A percentile compares a stretch with the other conserved stretches of the same genome.
These are phyloP conservation scores for Didymellaceae sp. DNA, from an alignment of 2,329 filamentous ascomycete genomes.

Conservation along the genomic window DNA sequence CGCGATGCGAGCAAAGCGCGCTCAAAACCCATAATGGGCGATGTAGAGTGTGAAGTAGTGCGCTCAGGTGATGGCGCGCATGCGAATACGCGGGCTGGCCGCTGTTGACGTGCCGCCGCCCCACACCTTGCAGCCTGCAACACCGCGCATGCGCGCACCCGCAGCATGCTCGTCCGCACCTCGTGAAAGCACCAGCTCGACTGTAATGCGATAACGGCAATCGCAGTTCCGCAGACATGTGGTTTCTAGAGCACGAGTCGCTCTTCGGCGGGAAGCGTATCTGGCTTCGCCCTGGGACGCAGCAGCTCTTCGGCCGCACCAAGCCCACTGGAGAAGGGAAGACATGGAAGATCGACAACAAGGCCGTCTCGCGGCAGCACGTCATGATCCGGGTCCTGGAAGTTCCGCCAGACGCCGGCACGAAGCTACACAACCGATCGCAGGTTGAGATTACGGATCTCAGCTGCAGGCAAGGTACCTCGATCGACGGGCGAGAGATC, in stretches of 20 bases:
- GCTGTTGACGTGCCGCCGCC: constrained; percentile 8
- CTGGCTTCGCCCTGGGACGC: constrained; percentile 86
- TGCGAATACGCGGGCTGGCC: not conserved
- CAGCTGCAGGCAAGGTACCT: constrained; percentile 81
- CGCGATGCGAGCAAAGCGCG: too few species aligned
- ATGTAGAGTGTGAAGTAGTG: not conserved
- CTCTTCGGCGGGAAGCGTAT: constrained; percentile 68
- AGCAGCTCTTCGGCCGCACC: constrained; percentile 84
- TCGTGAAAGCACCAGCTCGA: not conserved
- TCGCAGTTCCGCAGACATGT: constrained; percentile 50
- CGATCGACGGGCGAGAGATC: constrained; percentile 71
- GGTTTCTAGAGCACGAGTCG: constrained; percentile 62
- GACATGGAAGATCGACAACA: constrained; percentile 71
- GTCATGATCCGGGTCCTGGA: constrained; percentile 74
- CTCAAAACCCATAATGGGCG: too few species aligned
- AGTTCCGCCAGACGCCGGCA: constrained; percentile 70
- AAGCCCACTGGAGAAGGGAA: constrained; percentile 56
- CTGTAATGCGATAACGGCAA: constrained; percentile 8
- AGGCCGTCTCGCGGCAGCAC: constrained; percentile 88
- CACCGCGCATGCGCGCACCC: not conserved
- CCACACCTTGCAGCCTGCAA: constrained; percentile 11
- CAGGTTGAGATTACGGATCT: constrained; percentile 76
- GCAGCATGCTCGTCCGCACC: not conserved
- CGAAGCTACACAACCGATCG: constrained; percentile 69
- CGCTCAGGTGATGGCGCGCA: constrained; percentile 19